These are phyloP conservation scores for Phytophthora idaei DNA, from an alignment of 352 stramenopile species.

Conservation along the genomic window DNA sequence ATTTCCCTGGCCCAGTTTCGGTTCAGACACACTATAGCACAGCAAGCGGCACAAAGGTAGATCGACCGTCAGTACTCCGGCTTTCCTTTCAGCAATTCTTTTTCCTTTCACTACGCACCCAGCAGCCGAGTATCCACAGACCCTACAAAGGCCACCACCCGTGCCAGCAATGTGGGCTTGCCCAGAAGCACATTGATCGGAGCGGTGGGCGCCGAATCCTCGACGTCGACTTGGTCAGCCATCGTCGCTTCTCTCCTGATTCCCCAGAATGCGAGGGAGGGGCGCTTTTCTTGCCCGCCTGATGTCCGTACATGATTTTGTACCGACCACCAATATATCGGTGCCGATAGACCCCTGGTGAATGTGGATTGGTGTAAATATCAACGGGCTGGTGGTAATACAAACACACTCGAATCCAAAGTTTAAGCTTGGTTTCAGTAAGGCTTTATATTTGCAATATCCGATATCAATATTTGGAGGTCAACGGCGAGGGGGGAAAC, in stretches of 20 bases:
- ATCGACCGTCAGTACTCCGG: conserved; percentile 12
- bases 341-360: conserved; percentile 9
- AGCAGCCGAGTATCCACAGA: conserved; percentile 58
- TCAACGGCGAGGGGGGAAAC: conserved; percentile 20
- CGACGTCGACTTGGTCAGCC: conserved; percentile 34
- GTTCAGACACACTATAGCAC: conserved; percentile 65
- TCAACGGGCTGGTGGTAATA: conserved; percentile 1
- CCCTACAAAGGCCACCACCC: conserved; percentile 66
- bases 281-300: conserved; percentile 31
- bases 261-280: conserved; percentile 37
- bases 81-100: conserved; percentile 3
- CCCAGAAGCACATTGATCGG: conserved; percentile 53
- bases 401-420: neutral
- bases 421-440: conserved; percentile 8
- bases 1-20: conserved; percentile 79
- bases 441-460: neutral
- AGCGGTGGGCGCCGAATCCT: conserved; percentile 12
- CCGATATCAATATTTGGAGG: conserved; percentile 24
- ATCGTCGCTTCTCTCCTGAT: conserved; percentile 38
- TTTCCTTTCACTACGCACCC: conserved; percentile 40
- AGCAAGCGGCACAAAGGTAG: conserved; percentile 6
- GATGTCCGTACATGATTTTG: conserved; percentile 13
- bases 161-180: conserved; percentile 63
- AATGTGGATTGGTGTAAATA: conserved; percentile 5
- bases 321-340: conserved; percentile 2